These are phyloP conservation scores for Aureobasidium leucospermi DNA, from an alignment of 2,329 filamentous ascomycete genomes.

Conservation along the genomic window DNA sequence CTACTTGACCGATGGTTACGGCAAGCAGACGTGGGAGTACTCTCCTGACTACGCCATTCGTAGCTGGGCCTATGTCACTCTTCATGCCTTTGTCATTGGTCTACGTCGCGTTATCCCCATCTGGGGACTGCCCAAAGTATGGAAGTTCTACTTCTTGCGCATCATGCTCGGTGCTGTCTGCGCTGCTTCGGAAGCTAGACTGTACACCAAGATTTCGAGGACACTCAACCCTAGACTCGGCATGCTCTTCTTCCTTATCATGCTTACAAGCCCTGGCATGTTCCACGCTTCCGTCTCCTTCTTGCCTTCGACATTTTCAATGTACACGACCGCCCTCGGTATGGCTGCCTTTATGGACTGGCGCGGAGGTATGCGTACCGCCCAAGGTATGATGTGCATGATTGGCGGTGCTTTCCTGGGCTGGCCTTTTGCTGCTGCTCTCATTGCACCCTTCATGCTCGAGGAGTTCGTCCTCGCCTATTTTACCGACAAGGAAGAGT, in stretches of 20 bases:
- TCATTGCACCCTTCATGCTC: conserved; percentile 70
- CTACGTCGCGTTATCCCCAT: conserved; percentile 50
- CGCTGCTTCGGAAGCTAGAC: conserved; percentile 70
- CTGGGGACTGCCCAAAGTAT: conserved; percentile 32
- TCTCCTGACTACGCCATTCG: conserved; percentile 90
- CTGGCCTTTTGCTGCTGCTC: conserved; percentile 86
- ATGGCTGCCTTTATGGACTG: conserved; percentile 87
- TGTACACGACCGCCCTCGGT: conserved; percentile 87
- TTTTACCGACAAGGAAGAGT: conserved; percentile 42
- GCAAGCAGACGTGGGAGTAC: conserved; percentile 97
- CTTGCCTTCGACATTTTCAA: conserved; percentile 89
- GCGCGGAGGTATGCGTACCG: conserved; percentile 69
- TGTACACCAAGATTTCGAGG: conserved; percentile 70
- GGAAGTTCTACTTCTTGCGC: conserved; percentile 83
- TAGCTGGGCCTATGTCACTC: conserved; percentile 81
- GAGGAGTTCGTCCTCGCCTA: conserved; percentile 61
- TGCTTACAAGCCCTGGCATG: conserved; percentile 77
- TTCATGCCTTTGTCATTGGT: conserved; percentile 69
- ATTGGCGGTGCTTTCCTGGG: conserved; percentile 77
- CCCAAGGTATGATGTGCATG: conserved; percentile 84
- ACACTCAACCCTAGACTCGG: conserved; percentile 77
- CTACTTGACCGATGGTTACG: conserved; percentile 87
- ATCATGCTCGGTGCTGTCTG: conserved; percentile 67
- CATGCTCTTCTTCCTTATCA: conserved; percentile 71
- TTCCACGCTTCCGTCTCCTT: conserved; percentile 85